Evolutionary conservation across 805 yeast species (phyloP).

Genomic region (Millerago galiae): DNA sequence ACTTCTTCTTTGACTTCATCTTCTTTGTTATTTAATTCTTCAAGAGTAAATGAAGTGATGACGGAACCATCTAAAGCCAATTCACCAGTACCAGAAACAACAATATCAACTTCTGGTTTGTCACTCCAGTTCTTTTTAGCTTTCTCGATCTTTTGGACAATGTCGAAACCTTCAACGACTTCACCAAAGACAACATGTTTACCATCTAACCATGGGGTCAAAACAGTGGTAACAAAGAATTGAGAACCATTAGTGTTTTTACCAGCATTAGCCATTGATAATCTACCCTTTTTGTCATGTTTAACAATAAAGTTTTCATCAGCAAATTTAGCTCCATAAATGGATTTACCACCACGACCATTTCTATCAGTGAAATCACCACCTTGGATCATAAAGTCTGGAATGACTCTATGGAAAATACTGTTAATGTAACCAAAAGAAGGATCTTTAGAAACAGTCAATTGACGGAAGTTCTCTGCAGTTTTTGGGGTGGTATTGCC

Average conservation of each 20-base stretch:
- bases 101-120: constrained; percentile 60
- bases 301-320: constrained; percentile 59
- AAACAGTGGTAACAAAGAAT: constrained; percentile 79
- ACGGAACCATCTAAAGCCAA: constrained; percentile 32
- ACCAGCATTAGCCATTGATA: constrained; percentile 92
- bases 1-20: constrained; percentile 19
- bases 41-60: constrained; percentile 17
- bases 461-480: constrained; percentile 78
- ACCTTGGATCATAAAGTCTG: constrained; percentile 93
- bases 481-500: constrained; percentile 87
- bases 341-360: constrained; percentile 91
- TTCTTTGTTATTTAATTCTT: constrained; percentile 7
- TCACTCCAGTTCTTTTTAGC: constrained; percentile 68
- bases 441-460: constrained; percentile 71
- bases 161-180: constrained; percentile 82
- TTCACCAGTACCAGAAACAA: constrained; percentile 69
- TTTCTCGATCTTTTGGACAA: constrained; percentile 66
- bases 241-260: constrained; percentile 92
- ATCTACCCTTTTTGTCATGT: constrained; percentile 74
- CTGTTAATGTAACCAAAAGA: constrained; percentile 55
- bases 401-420: constrained; percentile 67
- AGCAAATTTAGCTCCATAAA: constrained; percentile 63
- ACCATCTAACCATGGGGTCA: constrained; percentile 81
- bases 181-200: constrained; percentile 96
- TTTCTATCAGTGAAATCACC: constrained; percentile 82